phyloP scores from a whole-genome alignment of 2,329 filamentous ascomycete species.

The Aspergillus neotritici region DNA sequence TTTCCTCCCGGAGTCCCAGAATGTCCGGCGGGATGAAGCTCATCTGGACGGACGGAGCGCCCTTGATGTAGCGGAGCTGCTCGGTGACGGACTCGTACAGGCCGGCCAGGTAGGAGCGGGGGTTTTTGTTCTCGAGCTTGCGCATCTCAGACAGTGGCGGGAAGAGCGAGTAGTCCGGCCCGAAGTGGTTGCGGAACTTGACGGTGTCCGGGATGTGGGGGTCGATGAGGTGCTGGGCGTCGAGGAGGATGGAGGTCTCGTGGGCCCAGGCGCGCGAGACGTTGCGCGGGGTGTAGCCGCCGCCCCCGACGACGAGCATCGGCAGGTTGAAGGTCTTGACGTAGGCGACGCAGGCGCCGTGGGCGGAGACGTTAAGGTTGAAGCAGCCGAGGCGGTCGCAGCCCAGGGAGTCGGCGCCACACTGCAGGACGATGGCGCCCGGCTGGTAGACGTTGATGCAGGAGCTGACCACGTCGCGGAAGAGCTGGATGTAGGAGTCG shows the following conservation, averaged over 20 bases:
- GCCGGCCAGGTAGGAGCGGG: conserved; percentile 66
- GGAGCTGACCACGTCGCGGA: conserved; percentile 71
- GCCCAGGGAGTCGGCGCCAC: conserved; percentile 88
- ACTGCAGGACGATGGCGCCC: conserved; percentile 86
- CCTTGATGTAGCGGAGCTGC: conserved; percentile 77
- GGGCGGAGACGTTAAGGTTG: conserved; percentile 92
- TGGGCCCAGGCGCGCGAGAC: conserved; percentile 96
- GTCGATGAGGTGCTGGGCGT: conserved; percentile 63
- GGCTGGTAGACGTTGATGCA: conserved; percentile 82
- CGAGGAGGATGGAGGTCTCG: conserved; percentile 86
- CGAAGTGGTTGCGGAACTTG: conserved; percentile 83
- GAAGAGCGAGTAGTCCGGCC: conserved; percentile 79
- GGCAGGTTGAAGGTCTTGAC: conserved; percentile 77
- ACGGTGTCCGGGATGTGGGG: conserved; percentile 71
- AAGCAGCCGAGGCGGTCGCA: conserved; percentile 92
- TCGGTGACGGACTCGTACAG: conserved; percentile 75
- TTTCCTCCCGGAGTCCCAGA: conserved; percentile 47
- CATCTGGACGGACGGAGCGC: conserved; percentile 82
- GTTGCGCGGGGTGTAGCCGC: conserved; percentile 93
- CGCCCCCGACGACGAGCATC: conserved; percentile 85
- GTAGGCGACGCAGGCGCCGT: conserved; percentile 84
- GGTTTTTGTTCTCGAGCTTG: conserved; percentile 70
- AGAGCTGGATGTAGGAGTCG: conserved; percentile 79
- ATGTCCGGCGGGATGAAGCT: conserved; percentile 73
- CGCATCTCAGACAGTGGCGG: conserved; percentile 72